Evolutionary conservation across 2,329 filamentous ascomycete species (phyloP), one percentile per base, ranked within the genome.

Genomic region (Escovopsis weberi): DNA sequence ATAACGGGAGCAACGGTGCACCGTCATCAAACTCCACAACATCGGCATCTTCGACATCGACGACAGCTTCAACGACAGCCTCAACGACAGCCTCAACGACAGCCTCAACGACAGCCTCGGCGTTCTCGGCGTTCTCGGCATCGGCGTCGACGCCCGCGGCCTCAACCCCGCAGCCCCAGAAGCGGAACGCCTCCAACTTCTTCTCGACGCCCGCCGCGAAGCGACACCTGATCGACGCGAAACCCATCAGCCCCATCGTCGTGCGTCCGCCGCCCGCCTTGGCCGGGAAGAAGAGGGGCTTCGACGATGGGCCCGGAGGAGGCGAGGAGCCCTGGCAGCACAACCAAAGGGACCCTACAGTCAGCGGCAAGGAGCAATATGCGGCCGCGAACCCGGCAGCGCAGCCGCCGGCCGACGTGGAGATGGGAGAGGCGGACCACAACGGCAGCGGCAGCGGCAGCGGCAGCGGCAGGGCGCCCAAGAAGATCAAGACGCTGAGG

Each of bases 401-500:
- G 6, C 47, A 4, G 38, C 44, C 8, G 32, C 11, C 32, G 36
- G 35, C 47, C 6, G 49, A 55, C 33, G 49, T 61, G 39, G 50
- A 61, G n/a, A n/a, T n/a, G n/a, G n/a, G n/a, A n/a, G n/a, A n/a
- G n/a, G n/a, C n/a, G n/a, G n/a, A n/a, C n/a, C n/a, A n/a, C n/a
- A n/a, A n/a, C n/a, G n/a, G n/a, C n/a, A n/a, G n/a, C n/a, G n/a
- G n/a, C n/a, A n/a, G n/a, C n/a, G n/a, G n/a, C n/a, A n/a, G n/a
- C n/a, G n/a, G n/a, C n/a, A n/a, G n/a, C 42, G 65, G 65, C 26
- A 62, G 69, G 12, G 54, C 67, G 8, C 50, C 67, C 4, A 87
- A 89, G 59, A 81, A 79, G 55, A 66, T 72, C 12, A 86, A 85
- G 62, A 74, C 69, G 33, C 74, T 78, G 44, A 78, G 79, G 53